These are phyloP conservation scores for Exophiala dermatitidis DNA, from an alignment of 2,329 filamentous ascomycete species.

Conservation along the genomic window DNA sequence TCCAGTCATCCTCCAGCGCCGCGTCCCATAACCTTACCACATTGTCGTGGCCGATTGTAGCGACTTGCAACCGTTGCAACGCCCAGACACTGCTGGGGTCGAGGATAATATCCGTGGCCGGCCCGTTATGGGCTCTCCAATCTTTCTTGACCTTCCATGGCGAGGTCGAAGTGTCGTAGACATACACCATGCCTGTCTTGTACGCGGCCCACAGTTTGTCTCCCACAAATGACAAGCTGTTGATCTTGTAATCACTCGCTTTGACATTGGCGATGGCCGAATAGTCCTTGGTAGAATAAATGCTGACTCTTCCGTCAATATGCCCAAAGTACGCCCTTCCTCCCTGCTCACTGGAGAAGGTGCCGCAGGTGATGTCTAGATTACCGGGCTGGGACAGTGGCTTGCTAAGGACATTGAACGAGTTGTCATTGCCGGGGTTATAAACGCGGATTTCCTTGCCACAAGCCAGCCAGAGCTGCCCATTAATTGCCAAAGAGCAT, in stretches of 20 bases:
- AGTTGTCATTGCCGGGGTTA: constrained; percentile 61
- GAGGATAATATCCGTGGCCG: constrained; percentile 67
- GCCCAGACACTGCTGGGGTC: constrained; percentile 81
- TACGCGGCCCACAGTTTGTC: constrained; percentile 86
- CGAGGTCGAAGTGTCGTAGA: constrained; percentile 75
- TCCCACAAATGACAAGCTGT: constrained; percentile 72
- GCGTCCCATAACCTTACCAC: constrained; percentile 84
- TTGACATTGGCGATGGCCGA: constrained; percentile 72
- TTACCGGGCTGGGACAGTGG: constrained; percentile 65
- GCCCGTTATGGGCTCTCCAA: constrained; percentile 83
- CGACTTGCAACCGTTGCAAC: constrained; percentile 72
- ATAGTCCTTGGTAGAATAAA: constrained; percentile 77
- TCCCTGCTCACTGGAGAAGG: constrained; percentile 64
- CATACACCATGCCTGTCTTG: constrained; percentile 86
- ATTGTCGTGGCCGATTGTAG: constrained; percentile 82
- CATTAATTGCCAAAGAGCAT: constrained; percentile 80
- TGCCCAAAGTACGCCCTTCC: constrained; percentile 86
- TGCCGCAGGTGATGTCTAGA: constrained; percentile 81
- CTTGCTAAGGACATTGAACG: constrained; percentile 49
- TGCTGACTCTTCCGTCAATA: constrained; percentile 83
- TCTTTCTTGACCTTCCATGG: constrained; percentile 92
- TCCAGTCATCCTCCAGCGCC: constrained; percentile 84
- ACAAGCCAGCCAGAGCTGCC: constrained; percentile 77
- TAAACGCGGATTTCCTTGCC: constrained; percentile 86
- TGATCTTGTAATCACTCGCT: constrained; percentile 92